phyloP scores from a whole-genome alignment of 2,329 filamentous ascomycete genomes.

The Thielaviopsis punctulata region DNA sequence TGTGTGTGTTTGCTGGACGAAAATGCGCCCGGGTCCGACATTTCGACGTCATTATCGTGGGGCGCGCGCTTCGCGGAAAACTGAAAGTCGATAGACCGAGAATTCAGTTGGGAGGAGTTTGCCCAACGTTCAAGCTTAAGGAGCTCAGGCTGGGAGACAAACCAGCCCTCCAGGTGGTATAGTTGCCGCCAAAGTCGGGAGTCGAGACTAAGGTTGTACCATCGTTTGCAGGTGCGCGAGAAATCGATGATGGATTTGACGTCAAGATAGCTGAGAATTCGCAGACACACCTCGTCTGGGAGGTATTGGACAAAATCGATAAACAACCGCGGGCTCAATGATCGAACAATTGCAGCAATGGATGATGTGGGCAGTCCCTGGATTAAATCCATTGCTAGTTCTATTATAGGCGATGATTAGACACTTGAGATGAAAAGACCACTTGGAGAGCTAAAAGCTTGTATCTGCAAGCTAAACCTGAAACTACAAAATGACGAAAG shows the following conservation, averaged over 20 bases:
- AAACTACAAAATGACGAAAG: no score
- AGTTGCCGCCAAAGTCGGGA: slow-evolving; percentile 71
- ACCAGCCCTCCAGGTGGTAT: slow-evolving; percentile 78
- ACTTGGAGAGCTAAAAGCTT: no score
- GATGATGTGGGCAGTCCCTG: slow-evolving; percentile 63
- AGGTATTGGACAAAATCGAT: slow-evolving; percentile 80
- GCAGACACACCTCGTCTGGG: slow-evolving; percentile 77
- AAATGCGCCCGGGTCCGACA: slow-evolving; percentile 37
- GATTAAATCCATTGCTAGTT: slow-evolving; percentile 64
- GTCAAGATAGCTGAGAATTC: slow-evolving; percentile 75
- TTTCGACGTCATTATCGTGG: slow-evolving; percentile 2
- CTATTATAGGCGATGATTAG: slow-evolving; percentile 25
- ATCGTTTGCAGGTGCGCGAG: slow-evolving; percentile 61
- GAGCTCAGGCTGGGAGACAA: slow-evolving; percentile 49
- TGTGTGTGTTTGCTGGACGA: not conserved
- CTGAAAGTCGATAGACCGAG: slow-evolving; percentile 5
- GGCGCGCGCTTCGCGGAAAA: not conserved
- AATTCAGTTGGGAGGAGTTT: slow-evolving; percentile 10
- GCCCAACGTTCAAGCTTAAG: slow-evolving; percentile 15
- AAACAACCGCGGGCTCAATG: slow-evolving; percentile 67
- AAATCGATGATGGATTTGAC: slow-evolving; percentile 64
- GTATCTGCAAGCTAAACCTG: no score
- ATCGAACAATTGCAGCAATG: slow-evolving; percentile 64
- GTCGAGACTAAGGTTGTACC: slow-evolving; percentile 69
- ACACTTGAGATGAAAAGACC: not conserved